Evolutionary conservation across 108 stramenopile species (phyloP).

Genomic region (Skeletonema tropicum): DNA sequence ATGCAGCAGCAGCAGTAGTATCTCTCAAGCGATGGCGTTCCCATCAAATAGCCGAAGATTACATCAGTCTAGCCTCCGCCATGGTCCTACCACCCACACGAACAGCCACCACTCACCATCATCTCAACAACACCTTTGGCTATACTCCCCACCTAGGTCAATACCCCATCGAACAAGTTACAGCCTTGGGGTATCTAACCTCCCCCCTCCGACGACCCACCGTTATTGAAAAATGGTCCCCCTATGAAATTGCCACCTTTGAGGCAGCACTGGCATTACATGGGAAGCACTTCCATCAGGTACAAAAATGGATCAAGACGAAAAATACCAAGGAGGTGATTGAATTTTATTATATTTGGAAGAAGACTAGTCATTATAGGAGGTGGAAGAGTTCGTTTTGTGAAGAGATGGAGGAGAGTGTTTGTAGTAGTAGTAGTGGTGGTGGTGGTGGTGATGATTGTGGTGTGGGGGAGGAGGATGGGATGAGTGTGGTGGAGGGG

Average conservation of each 20-base stretch:
- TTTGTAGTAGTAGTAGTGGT: neutral
- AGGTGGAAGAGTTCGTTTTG: constrained; percentile 76
- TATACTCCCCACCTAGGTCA: constrained; percentile 47
- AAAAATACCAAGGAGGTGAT: constrained; percentile 89
- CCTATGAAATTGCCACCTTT: constrained; percentile 86
- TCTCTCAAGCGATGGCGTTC: constrained; percentile 29
- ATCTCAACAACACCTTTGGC: constrained; percentile 65
- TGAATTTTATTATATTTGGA: constrained; percentile 98
- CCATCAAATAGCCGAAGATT: constrained; percentile 79
- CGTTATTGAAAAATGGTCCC: constrained; percentile 88
- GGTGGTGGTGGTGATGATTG: too few relatives aligned
- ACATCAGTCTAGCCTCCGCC: constrained; percentile 58
- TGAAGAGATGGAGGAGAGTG: constrained; percentile 22
- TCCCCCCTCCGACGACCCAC: constrained; percentile 75
- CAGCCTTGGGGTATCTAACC: constrained; percentile 63
- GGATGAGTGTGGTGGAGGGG: neutral
- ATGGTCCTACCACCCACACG: constrained; percentile 37
- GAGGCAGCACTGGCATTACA: constrained; percentile 79
- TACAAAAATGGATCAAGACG: constrained; percentile 69
- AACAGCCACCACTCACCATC: constrained; percentile 41
- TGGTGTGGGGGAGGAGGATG: constrained; percentile 9
- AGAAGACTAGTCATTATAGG: constrained; percentile 93
- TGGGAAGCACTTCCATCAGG: constrained; percentile 83
- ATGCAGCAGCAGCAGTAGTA: too few relatives aligned
- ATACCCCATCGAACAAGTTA: constrained; percentile 66